Evolutionary conservation across 352 stramenopile species (phyloP).

Genomic region (Globisporangium spiculum): DNA sequence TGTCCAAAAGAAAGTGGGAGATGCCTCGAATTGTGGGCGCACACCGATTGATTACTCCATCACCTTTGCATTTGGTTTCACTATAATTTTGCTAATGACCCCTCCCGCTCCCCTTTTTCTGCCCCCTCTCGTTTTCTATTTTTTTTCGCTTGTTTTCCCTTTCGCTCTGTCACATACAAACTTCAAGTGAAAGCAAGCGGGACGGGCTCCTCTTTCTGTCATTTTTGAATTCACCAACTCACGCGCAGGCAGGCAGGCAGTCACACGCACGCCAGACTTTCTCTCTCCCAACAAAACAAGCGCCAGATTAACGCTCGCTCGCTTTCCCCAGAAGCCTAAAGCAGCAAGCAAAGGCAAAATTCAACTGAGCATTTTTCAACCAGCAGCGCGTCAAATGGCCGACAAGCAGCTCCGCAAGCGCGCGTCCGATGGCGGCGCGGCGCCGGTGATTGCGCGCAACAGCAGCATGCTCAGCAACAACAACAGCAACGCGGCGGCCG

Average conservation of each 20-base stretch:
- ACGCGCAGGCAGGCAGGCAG: not conserved
- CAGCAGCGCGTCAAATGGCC: not conserved
- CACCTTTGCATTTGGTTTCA: constrained; percentile 1
- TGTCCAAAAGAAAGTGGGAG: not conserved
- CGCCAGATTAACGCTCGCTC: not conserved
- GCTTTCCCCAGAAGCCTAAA: not conserved
- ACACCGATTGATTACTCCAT: constrained; percentile 4
- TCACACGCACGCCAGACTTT: not conserved
- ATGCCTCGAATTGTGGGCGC: constrained; percentile 1
- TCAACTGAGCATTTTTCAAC: not conserved
- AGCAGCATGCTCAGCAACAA: constrained; percentile 1
- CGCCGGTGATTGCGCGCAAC: constrained; percentile 24
- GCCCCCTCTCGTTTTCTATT: not conserved
- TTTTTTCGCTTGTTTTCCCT: not conserved
- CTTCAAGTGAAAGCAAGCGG: not conserved
- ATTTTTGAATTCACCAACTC: constrained; percentile 14
- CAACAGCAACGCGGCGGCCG: constrained; percentile 15
- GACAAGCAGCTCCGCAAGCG: constrained; percentile 16
- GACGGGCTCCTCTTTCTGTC: not conserved
- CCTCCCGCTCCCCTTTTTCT: not conserved
- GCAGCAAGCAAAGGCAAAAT: not conserved
- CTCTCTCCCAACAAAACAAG: not conserved
- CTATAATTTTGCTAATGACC: not conserved
- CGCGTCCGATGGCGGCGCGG: not conserved
- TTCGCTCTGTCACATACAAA: constrained; percentile 8